Evolutionary conservation across 108 stramenopile genomes (phyloP).

Genomic region (Skeletonema tropicum): DNA sequence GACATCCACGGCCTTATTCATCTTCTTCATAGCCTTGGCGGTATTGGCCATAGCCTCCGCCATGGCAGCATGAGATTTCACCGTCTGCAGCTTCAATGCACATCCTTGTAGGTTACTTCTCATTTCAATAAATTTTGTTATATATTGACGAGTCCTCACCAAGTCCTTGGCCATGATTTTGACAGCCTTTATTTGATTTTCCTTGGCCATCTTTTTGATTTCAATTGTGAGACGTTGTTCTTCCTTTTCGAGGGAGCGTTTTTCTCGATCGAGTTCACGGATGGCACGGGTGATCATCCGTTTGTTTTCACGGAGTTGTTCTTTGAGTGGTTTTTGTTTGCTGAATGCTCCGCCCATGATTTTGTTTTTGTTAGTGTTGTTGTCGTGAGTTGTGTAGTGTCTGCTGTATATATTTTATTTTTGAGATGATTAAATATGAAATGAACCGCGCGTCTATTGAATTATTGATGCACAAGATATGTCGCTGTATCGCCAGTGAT

Average conservation of each 20-base stretch:
- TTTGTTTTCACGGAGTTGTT: slow-evolving; percentile 97
- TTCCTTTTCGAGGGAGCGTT: slow-evolving; percentile 83
- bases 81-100: slow-evolving; percentile 93
- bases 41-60: slow-evolving; percentile 91
- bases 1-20: slow-evolving; percentile 95
- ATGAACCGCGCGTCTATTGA: no score
- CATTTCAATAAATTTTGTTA: slow-evolving; percentile 97
- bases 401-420: neutral
- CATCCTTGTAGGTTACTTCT: slow-evolving; percentile 93
- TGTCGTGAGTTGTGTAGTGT: neutral
- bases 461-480: no score
- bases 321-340: slow-evolving; percentile 95
- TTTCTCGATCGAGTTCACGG: slow-evolving; percentile 95
- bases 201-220: slow-evolving; percentile 95
- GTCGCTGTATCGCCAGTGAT: no score
- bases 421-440: no score
- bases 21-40: slow-evolving; percentile 89
- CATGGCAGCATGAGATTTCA: slow-evolving; percentile 95
- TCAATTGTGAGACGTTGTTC: slow-evolving; percentile 94
- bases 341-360: slow-evolving; percentile 90
- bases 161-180: slow-evolving; percentile 98
- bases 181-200: slow-evolving; percentile 92
- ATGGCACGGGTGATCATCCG: slow-evolving; percentile 94
- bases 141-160: slow-evolving; percentile 90
- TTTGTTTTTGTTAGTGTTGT: neutral